Percentiles rank a stretch among this genome's conserved stretches.
These are phyloP conservation scores for Daedaleopsis sinensis DNA, from an alignment of 768 basidiomycete genomes.

Conservation along the genomic window DNA sequence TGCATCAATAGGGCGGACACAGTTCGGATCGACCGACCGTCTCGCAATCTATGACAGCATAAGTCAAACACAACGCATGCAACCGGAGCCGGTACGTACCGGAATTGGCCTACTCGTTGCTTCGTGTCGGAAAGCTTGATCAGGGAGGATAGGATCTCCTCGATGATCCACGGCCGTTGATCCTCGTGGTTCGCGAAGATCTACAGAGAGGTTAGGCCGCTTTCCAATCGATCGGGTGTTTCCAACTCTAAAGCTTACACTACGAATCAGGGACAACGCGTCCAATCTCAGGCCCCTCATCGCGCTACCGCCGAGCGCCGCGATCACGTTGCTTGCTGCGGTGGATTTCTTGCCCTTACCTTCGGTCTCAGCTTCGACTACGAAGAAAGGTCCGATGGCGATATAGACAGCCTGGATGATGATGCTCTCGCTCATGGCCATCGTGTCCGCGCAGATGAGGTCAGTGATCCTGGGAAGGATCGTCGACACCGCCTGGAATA, in stretches of 20 bases:
- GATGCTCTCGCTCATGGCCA: slow-evolving; percentile 86
- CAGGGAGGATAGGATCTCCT: slow-evolving; percentile 89
- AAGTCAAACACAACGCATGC: neutral
- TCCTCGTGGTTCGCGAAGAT: slow-evolving; percentile 90
- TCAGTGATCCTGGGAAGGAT: slow-evolving; percentile 75
- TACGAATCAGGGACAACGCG: slow-evolving; percentile 81
- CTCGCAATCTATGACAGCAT: slow-evolving; percentile 64
- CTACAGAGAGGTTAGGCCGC: slow-evolving; percentile 40
- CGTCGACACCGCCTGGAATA: slow-evolving; percentile 72
- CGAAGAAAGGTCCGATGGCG: slow-evolving; percentile 92
- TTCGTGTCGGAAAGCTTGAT: slow-evolving; percentile 90
- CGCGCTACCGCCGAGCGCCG: slow-evolving; percentile 72
- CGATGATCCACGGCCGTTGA: slow-evolving; percentile 96
- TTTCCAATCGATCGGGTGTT: neutral
- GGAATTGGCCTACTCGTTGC: slow-evolving; percentile 87
- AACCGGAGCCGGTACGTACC: slow-evolving; percentile 48
- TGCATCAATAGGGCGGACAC: slow-evolving; percentile 92
- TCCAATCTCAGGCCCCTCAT: slow-evolving; percentile 84
- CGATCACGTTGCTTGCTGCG: slow-evolving; percentile 1
- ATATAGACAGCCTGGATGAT: slow-evolving; percentile 94
- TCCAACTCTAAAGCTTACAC: slow-evolving; percentile 53
- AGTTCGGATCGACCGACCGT: slow-evolving; percentile 90
- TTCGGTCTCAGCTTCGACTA: slow-evolving; percentile 66
- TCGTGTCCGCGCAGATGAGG: slow-evolving; percentile 70
- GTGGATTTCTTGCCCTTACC: slow-evolving; percentile 49